These are phyloP conservation scores for Ceratocystis harringtonii DNA, from an alignment of 2,329 filamentous ascomycete species.

Conservation along the genomic window DNA sequence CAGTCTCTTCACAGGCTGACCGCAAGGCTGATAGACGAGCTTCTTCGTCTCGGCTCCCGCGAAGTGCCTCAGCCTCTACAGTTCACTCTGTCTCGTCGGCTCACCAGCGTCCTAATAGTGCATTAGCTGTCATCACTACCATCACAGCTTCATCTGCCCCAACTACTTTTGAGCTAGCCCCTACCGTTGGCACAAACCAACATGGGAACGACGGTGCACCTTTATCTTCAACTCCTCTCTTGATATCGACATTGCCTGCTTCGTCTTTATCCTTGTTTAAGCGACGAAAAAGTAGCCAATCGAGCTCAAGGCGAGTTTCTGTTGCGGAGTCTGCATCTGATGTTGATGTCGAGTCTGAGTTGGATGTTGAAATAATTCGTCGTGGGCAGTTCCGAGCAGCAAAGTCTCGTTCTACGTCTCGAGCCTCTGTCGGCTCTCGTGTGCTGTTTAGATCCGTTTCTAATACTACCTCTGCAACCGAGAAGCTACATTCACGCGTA, in stretches of 20 bases:
- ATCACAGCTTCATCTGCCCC: background rate
- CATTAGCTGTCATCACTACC: background rate
- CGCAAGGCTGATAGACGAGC: background rate
- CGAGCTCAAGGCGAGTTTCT: background rate
- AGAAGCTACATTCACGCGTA: constrained; percentile 12
- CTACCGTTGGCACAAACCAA: background rate
- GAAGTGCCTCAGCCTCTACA: constrained; percentile 12
- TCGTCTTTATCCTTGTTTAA: constrained; percentile 9
- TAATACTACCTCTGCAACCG: constrained; percentile 9
- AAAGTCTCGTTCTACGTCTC: background rate
- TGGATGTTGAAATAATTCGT: constrained; percentile 5
- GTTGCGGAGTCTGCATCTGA: background rate
- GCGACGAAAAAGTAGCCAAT: background rate
- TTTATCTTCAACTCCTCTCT: background rate
- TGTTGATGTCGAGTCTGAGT: constrained; percentile 9
- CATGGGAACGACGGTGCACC: background rate
- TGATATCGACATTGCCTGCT: constrained; percentile 3
- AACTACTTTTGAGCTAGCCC: background rate
- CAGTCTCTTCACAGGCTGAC: background rate
- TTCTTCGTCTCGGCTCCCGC: background rate
- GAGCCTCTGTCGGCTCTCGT: background rate
- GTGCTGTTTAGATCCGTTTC: background rate
- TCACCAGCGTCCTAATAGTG: background rate
- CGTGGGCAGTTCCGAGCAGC: background rate
- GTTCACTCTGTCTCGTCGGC: constrained; percentile 8